Evolutionary conservation across 306 rosid genomes (phyloP).

Genomic region (Acacia confusa): DNA sequence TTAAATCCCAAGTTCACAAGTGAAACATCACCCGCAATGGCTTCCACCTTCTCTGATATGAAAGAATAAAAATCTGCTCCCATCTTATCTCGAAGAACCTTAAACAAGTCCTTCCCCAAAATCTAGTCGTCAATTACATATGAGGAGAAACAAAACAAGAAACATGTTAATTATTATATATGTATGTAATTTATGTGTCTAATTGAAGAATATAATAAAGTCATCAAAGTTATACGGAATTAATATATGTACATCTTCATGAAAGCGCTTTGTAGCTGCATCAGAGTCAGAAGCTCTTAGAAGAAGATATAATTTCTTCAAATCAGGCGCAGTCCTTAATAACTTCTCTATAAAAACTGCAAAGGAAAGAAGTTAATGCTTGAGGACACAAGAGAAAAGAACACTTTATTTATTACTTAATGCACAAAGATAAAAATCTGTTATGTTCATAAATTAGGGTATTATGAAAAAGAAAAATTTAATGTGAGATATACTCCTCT

Average conservation of each 20-base stretch:
- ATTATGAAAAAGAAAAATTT: too few species aligned
- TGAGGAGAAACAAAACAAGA: not conserved
- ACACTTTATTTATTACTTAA: not conserved
- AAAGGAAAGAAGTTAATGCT: too few species aligned
- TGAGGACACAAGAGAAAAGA: not conserved
- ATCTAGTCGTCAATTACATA: not conserved
- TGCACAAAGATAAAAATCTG: too few species aligned
- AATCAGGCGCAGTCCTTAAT: constrained; percentile 53
- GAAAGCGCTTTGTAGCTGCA: not conserved
- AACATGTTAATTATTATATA: not conserved
- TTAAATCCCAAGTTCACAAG: constrained; percentile 33
- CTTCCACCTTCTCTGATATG: constrained; percentile 33
- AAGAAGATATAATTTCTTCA: constrained; percentile 70
- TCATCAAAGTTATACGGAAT: not conserved
- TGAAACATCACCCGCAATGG: constrained; percentile 36
- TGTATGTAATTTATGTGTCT: not conserved
- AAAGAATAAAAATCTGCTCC: not conserved
- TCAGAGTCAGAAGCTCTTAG: constrained; percentile 49
- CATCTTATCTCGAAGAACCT: not conserved
- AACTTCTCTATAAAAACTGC: constrained; percentile 81
- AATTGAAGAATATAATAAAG: not conserved
- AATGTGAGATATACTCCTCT: too few species aligned
- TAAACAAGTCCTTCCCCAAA: not conserved
- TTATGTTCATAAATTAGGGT: too few species aligned
- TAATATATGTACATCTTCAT: not conserved